Conservation (phyloP, 1,139 yeast species). For the Kodamaea sp. region DNA sequence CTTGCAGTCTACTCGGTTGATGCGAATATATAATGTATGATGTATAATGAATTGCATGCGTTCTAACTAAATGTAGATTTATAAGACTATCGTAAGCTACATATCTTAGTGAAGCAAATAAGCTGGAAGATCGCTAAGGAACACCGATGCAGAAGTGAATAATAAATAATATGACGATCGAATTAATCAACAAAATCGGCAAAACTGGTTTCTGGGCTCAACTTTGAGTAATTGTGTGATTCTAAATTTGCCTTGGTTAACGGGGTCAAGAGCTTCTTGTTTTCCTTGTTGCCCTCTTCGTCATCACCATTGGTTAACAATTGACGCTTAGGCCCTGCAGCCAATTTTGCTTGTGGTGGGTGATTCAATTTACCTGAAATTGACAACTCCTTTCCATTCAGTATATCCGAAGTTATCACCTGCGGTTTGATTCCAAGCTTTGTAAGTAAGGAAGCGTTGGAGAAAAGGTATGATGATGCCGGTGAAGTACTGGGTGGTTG, state of each 20-base stretch:
- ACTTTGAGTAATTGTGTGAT: conserved; percentile 27
- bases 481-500: conserved; percentile 23
- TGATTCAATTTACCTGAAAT: conserved; percentile 10
- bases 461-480: conserved; percentile 34
- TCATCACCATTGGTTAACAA: conserved; percentile 7
- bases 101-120: no score
- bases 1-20: no score
- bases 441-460: conserved; percentile 39
- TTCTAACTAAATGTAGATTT: no score
- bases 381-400: conserved; percentile 13
- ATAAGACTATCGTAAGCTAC: no score
- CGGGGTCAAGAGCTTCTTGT: conserved; percentile 17
- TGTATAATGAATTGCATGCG: no score
- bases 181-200: conserved; percentile 32
- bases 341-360: conserved; percentile 1
- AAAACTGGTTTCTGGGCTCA: conserved; percentile 14
- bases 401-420: conserved; percentile 36
- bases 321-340: neutral
- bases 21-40: no score
- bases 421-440: conserved; percentile 48
- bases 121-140: no score
- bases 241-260: conserved; percentile 38
- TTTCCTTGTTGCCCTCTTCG: conserved; percentile 18
- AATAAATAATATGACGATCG: neutral
- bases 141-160: no score